Evolutionary conservation across 768 basidiomycete species (phyloP).

Genomic region (Termitomyces sp.): DNA sequence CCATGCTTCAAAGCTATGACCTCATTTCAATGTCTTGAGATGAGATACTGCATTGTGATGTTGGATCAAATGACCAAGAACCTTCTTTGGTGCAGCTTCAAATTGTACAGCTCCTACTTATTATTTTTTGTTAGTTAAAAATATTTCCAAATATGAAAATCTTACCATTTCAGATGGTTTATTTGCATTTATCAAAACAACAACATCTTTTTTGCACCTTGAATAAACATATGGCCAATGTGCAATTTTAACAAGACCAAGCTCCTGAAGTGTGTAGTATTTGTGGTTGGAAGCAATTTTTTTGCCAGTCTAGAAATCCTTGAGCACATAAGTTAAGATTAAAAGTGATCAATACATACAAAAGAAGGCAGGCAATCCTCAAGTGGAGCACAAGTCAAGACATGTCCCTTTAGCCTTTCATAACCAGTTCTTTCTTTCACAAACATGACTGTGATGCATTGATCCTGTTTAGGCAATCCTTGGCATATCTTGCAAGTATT

Average conservation of each 20-base stretch:
- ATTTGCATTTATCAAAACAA: background rate
- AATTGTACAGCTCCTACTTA: conserved; percentile 4
- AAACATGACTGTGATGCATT: background rate
- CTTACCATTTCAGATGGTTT: background rate
- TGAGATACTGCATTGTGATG: background rate
- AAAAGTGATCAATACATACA: background rate
- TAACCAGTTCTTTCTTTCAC: background rate
- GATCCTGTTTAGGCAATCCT: background rate
- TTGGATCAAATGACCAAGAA: background rate
- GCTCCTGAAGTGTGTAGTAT: conserved; percentile 1
- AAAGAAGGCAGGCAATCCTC: background rate
- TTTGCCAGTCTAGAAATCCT: background rate
- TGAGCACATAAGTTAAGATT: background rate
- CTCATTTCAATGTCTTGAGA: background rate
- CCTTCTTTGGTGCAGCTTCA: background rate
- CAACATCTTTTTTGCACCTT: conserved; percentile 1
- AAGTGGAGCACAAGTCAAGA: conserved; percentile 7
- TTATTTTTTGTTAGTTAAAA: background rate
- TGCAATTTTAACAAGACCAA: background rate
- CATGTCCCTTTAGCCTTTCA: background rate
- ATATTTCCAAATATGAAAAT: no score
- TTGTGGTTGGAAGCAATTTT: background rate
- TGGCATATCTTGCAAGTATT: conserved; percentile 4
- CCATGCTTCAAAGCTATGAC: conserved; percentile 3
- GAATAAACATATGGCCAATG: background rate